Percentiles rank a stretch among this genome's conserved stretches.
Conservation (phyloP, 164 flowering plant species). For the Berberis thunbergii region DNA sequence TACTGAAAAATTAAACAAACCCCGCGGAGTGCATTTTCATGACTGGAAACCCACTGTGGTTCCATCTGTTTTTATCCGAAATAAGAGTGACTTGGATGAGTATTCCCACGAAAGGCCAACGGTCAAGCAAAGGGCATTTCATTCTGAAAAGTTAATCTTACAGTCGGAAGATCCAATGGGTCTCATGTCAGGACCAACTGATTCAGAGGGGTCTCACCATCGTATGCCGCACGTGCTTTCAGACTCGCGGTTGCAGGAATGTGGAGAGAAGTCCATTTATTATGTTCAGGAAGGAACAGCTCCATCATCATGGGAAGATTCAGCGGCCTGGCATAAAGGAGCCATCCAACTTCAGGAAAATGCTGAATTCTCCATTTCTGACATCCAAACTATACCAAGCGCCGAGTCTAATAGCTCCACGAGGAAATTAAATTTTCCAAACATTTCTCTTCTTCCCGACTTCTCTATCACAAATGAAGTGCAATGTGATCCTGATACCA, state of each 20-base stretch:
- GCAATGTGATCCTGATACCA: constrained; percentile 3
- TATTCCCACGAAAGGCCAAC: constrained; percentile 17
- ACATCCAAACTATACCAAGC: constrained; percentile 11
- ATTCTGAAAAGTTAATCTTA: constrained; percentile 27
- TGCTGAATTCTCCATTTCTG: constrained; percentile 8
- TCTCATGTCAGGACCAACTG: constrained; percentile 18
- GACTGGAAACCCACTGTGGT: constrained; percentile 16
- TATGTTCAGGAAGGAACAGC: constrained; percentile 17
- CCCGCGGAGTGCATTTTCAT: constrained; percentile 18
- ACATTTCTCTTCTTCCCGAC: constrained; percentile 10
- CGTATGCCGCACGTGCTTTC: constrained; percentile 48
- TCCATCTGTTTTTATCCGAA: constrained; percentile 18
- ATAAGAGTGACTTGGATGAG: constrained; percentile 20
- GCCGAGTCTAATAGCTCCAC: constrained; percentile 10
- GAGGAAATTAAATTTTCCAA: constrained; percentile 7
- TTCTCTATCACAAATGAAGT: constrained; percentile 11
- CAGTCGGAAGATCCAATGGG: constrained; percentile 19
- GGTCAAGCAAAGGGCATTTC: constrained; percentile 28
- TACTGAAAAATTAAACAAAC: constrained; percentile 10
- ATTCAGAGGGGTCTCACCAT: constrained; percentile 18
- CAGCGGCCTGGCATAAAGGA: constrained; percentile 17
- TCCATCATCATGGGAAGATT: constrained; percentile 5
- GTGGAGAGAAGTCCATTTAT: constrained; percentile 8
- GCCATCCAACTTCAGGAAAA: constrained; percentile 11
- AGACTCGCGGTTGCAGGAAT: constrained; percentile 43